A percentile compares a stretch with the other conserved stretches of the same genome.
These are phyloP conservation scores for Hypoxylon perforatum DNA, from an alignment of 495 filamentous ascomycete species.

Conservation along the genomic window DNA sequence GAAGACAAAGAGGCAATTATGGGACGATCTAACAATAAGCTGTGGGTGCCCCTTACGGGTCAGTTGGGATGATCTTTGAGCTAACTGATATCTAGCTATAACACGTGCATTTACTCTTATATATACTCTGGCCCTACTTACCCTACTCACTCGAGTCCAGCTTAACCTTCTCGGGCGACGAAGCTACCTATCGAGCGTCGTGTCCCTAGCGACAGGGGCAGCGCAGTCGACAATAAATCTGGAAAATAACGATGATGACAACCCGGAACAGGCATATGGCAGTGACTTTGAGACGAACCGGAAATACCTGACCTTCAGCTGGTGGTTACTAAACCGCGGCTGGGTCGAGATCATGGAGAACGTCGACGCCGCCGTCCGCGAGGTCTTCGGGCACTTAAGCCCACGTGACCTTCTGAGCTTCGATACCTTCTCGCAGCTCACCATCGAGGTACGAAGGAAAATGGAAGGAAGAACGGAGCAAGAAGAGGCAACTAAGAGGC, in stretches of 20 bases:
- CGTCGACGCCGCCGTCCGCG: conserved; percentile 81
- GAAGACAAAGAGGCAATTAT: conserved; percentile 90
- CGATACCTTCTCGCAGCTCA: conserved; percentile 79
- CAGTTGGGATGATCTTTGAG: background rate
- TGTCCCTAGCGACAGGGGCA: conserved; percentile 81
- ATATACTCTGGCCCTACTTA: conserved; percentile 89
- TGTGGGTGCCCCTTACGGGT: conserved; percentile 64
- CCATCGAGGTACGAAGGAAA: conserved; percentile 78
- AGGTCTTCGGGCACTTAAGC: conserved; percentile 85
- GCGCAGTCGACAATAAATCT: conserved; percentile 75
- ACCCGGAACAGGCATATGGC: conserved; percentile 80
- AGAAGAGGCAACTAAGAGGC: conserved; percentile 58
- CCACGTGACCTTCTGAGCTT: conserved; percentile 89
- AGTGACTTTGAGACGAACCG: conserved; percentile 95
- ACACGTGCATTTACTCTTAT: conserved; percentile 90
- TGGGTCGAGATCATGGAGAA: conserved; percentile 83
- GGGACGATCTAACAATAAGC: conserved; percentile 97
- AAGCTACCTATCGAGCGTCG: conserved; percentile 94
- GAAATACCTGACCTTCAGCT: conserved; percentile 93
- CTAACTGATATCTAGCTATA: conserved; percentile 72
- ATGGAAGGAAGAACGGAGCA: conserved; percentile 81
- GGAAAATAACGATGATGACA: conserved; percentile 89
- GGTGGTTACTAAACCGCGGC: conserved; percentile 95
- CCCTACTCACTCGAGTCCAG: conserved; percentile 93
- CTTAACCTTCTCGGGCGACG: conserved; percentile 95